These are phyloP conservation scores for Ceratobasidium papillatum DNA, from an alignment of 1,284 basidiomycete species.

Conservation along the genomic window DNA sequence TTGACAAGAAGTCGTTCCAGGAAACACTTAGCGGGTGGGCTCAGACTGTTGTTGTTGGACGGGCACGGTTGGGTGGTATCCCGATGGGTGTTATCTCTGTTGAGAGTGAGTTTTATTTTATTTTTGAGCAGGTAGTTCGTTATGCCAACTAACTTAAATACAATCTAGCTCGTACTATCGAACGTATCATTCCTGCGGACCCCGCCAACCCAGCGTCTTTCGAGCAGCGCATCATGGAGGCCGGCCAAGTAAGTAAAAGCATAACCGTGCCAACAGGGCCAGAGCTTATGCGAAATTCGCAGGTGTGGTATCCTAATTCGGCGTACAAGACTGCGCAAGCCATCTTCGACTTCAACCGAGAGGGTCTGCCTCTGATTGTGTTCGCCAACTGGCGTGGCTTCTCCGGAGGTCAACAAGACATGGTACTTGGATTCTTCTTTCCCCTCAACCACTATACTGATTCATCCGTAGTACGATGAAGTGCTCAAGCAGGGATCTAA, in stretches of 20 bases:
- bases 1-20: conserved; percentile 96
- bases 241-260: conserved; percentile 77
- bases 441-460: not conserved
- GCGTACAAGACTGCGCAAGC: conserved; percentile 99
- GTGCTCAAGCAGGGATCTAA: conserved; percentile 94
- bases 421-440: conserved; percentile 60
- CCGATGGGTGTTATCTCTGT: conserved; percentile 98
- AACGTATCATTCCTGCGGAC: conserved; percentile 96
- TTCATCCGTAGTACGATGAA: conserved; percentile 72
- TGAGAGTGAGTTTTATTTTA: conserved; percentile 62
- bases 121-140: not conserved
- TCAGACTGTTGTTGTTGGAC: conserved; percentile 96
- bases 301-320: conserved; percentile 96
- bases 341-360: conserved; percentile 98
- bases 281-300: not conserved
- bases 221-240: conserved; percentile 98
- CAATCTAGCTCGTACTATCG: conserved; percentile 80
- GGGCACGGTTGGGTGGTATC: conserved; percentile 95
- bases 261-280: not conserved
- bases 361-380: conserved; percentile 96
- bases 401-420: conserved; percentile 99
- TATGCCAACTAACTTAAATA: not conserved
- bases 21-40: conserved; percentile 97
- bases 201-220: conserved; percentile 98
- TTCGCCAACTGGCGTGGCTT: conserved; percentile 99